Evolutionary conservation across 192 early-diverging fungal species (phyloP), one percentile per base, ranked within the genome.

Genomic region (Podila verticillata): DNA sequence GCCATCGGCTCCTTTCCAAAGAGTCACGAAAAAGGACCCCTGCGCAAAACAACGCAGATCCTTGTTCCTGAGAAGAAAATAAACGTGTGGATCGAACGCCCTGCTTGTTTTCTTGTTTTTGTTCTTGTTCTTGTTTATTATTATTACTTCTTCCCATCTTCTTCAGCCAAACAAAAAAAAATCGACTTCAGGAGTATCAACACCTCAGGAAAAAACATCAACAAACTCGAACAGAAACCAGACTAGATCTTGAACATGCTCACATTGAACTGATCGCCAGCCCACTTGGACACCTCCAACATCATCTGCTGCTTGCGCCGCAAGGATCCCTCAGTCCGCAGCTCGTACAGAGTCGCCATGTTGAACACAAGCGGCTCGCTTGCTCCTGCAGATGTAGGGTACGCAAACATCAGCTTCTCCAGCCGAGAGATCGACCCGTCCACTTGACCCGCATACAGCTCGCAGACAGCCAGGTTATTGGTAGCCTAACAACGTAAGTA

Each of bases 261-360:
- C 19, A 84, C 73, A 39, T 83, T 75, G 34, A 89, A 89, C 15
- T 78, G 83, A 67, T 89, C 87, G 12, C 87, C 87, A 3, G 82
- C 81, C 78, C 82, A 85, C n/a, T 78, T 68, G 32, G 81, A 74
- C 7, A 89, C 81, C 31, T 85, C 72, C 7, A 83, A 69, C 61
- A 85, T 60, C 48, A 85, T 62, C 30, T 66, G 73, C 13, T 84
- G 63, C 63, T 89, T 89, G 61, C 75, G 84, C 22, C 61, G 64
- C 9, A 78, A 57, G 12, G 84, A 71, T 31, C 65, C 69, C 56
- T 85, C 87, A 20, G 78, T 84, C 22, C 87, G 61, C 20, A 89
- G 70, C 39, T 89, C 87, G 68, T 83, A 87, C 22, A 89, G 74
- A 7, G 84, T 89, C 59, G 85, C 86, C 74, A 89, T 63, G 58